These are phyloP conservation scores for Diplogelasinospora grovesii DNA, from an alignment of 495 filamentous ascomycete species.

Conservation along the genomic window DNA sequence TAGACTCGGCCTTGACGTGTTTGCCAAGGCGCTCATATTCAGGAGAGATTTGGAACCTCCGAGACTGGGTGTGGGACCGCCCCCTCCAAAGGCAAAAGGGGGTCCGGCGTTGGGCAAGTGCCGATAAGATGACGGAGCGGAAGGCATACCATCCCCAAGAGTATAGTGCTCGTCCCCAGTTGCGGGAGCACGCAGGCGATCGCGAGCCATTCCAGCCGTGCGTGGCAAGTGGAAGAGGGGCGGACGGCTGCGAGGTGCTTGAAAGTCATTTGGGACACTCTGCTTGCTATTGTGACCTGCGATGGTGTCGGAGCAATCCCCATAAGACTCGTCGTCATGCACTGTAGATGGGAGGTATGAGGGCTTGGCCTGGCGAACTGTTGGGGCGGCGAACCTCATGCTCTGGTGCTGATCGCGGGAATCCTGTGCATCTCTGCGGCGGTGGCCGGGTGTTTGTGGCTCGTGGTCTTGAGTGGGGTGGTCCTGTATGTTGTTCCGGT, in stretches of 20 bases:
- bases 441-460: no score
- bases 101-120: slow-evolving; percentile 67
- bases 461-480: no score
- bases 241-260: slow-evolving; percentile 9
- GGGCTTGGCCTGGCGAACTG: no score
- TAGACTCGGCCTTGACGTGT: no score
- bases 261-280: no score
- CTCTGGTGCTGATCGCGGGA: no score
- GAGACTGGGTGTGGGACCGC: slow-evolving; percentile 12
- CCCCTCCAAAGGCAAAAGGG: slow-evolving; percentile 53
- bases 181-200: slow-evolving; percentile 31
- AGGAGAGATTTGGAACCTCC: slow-evolving; percentile 3
- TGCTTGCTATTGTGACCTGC: no score
- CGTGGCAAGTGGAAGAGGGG: slow-evolving; percentile 13
- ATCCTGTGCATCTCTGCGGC: no score
- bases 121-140: slow-evolving; percentile 67
- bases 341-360: slow-evolving; percentile 4
- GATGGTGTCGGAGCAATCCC: no score
- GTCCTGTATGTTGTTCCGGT: slow-evolving; percentile 2
- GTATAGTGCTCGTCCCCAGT: slow-evolving; percentile 43
- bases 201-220: slow-evolving; percentile 13
- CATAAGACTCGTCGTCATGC: no score
- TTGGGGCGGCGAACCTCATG: no score
- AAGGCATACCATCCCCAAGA: slow-evolving; percentile 55
- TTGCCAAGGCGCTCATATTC: slow-evolving; percentile 3